Percentiles rank a stretch among this genome's conserved stretches.
These are phyloP conservation scores for Sporothrix protearum DNA, from an alignment of 2,329 filamentous ascomycete genomes.

Conservation along the genomic window DNA sequence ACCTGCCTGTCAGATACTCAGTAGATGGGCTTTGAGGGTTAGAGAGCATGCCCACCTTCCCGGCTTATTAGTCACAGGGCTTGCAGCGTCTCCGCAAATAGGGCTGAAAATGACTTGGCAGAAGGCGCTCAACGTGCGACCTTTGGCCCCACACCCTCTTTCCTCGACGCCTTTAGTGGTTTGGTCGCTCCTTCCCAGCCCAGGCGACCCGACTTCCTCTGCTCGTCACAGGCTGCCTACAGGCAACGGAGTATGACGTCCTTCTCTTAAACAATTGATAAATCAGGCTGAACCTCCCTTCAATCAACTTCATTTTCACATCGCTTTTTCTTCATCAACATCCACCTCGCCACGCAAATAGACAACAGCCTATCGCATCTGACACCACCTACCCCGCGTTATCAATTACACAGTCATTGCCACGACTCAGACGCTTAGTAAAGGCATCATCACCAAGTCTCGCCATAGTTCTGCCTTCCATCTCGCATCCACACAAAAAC, in stretches of 20 bases:
- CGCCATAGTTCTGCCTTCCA: too few relatives aligned
- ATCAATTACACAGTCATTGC: not conserved
- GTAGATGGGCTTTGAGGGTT: too few relatives aligned
- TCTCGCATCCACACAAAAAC: not conserved
- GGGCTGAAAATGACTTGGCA: slow-evolving; percentile 1
- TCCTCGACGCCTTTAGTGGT: not conserved
- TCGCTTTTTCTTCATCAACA: not conserved
- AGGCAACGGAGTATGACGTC: not conserved
- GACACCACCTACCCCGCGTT: not conserved
- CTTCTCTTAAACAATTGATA: not conserved
- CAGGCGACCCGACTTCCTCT: not conserved
- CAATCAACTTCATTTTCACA: too few relatives aligned
- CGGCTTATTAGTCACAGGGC: not conserved
- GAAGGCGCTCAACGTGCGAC: not conserved
- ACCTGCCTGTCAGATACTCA: too few relatives aligned
- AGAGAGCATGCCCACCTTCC: too few relatives aligned
- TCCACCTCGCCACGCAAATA: not conserved
- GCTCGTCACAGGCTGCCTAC: not conserved
- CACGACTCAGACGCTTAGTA: too few relatives aligned
- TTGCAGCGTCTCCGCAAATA: not conserved
- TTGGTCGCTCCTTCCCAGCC: slow-evolving; percentile 5
- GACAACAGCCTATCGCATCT: not conserved
- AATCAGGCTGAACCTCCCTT: not conserved
- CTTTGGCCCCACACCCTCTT: not conserved
- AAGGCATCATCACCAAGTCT: not conserved